These are phyloP conservation scores for Blastobotrys capitulatus DNA, from an alignment of 1,139 yeast species.

Conservation along the genomic window DNA sequence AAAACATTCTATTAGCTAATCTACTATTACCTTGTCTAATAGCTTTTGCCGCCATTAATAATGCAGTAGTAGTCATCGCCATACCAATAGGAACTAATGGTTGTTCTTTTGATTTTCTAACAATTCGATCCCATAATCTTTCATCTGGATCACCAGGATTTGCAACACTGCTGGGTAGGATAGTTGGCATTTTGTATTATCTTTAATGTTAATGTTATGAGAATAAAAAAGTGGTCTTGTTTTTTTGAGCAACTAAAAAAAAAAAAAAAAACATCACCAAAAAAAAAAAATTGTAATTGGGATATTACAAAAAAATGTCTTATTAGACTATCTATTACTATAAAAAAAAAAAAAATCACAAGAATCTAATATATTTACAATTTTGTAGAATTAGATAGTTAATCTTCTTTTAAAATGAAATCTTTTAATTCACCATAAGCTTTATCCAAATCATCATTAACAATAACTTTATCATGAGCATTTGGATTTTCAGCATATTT, in stretches of 20 bases:
- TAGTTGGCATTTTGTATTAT: constrained; percentile 1
- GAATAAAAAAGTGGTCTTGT: not conserved
- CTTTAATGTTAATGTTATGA: not conserved
- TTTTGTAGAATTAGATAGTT: not conserved
- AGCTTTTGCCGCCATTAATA: constrained; percentile 70
- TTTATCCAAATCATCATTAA: constrained; percentile 84
- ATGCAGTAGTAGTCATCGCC: constrained; percentile 74
- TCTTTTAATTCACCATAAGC: constrained; percentile 78
- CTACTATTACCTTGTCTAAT: constrained; percentile 65
- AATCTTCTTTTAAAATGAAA: constrained; percentile 35
- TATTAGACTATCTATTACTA: not conserved
- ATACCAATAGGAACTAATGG: constrained; percentile 67
- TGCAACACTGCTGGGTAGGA: constrained; percentile 9
- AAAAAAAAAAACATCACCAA: not conserved
- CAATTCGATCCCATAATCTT: constrained; percentile 25
- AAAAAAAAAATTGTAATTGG: not conserved
- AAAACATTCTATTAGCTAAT: constrained; percentile 79
- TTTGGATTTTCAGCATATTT: constrained; percentile 81
- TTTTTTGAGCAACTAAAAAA: not conserved
- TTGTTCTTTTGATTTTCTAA: constrained; percentile 33
- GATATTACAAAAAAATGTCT: not conserved
- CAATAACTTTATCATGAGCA: constrained; percentile 83
- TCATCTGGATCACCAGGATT: constrained; percentile 15
- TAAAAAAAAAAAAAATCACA: not conserved
- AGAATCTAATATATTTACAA: too few relatives aligned